These are phyloP conservation scores for Hygrophorus pudorinus DNA, from an alignment of 768 basidiomycete species.

Conservation along the genomic window DNA sequence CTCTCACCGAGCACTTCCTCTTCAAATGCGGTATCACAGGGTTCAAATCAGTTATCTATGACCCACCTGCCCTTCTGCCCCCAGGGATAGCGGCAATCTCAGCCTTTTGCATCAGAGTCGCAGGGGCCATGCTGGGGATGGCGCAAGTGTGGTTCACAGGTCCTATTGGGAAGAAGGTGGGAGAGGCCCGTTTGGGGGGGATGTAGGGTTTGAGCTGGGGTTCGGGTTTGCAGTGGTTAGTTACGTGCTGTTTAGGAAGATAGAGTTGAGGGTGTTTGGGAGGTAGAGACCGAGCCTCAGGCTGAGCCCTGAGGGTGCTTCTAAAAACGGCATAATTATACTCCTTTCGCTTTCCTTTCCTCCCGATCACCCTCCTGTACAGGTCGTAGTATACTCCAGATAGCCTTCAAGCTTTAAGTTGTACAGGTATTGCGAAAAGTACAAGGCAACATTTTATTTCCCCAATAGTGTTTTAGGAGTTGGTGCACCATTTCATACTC, in stretches of 20 bases:
- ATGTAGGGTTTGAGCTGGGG: constrained; percentile 2
- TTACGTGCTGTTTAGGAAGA: neutral
- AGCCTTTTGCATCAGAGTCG: neutral
- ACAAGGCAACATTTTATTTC: too few relatives aligned
- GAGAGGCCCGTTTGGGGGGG: neutral
- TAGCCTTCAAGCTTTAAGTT: too few relatives aligned
- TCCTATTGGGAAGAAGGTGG: neutral
- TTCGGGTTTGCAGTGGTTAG: neutral
- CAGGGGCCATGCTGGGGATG: constrained; percentile 1
- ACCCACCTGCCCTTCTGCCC: neutral
- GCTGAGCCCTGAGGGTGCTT: too few relatives aligned
- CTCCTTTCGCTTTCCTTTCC: too few relatives aligned
- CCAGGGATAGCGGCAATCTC: neutral
- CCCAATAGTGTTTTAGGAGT: too few relatives aligned
- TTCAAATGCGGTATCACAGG: neutral
- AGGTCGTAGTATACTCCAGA: too few relatives aligned
- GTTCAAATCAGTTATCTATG: neutral
- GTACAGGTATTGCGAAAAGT: too few relatives aligned
- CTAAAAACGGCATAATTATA: too few relatives aligned
- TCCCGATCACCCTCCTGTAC: too few relatives aligned
- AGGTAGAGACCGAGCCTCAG: too few relatives aligned
- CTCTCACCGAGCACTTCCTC: constrained; percentile 1
- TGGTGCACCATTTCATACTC: too few relatives aligned
- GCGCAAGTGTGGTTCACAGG: constrained; percentile 2
- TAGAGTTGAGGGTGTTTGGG: neutral